phyloP scores from a whole-genome alignment of 73 alveolate genomes.

The Paramecium bursaria region DNA sequence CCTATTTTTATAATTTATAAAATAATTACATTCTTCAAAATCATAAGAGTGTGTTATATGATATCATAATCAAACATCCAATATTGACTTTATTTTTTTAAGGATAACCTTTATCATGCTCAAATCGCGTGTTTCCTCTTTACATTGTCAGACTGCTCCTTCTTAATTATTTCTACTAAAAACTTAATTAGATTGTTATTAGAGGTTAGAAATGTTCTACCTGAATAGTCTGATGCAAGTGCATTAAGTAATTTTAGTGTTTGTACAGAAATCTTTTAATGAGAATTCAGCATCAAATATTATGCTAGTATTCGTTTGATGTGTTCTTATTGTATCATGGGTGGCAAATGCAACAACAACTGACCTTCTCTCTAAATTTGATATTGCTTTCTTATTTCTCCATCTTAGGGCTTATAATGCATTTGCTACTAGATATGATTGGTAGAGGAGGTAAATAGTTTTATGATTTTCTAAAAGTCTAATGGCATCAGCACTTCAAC shows the following conservation, averaged over 20 bases:
- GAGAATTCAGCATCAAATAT: constrained; percentile 34
- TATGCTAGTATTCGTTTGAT: constrained; percentile 51
- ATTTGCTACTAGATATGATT: constrained; percentile 78
- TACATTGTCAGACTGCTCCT: constrained; percentile 89
- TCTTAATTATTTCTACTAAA: constrained; percentile 84
- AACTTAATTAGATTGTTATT: constrained; percentile 88
- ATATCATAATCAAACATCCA: constrained; percentile 94
- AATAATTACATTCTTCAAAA: constrained; percentile 70
- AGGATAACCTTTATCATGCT: constrained; percentile 92
- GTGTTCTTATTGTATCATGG: constrained; percentile 81
- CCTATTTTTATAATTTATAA: constrained; percentile 48
- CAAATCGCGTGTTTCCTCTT: constrained; percentile 94
- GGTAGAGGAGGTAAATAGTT: constrained; percentile 65
- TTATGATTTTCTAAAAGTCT: constrained; percentile 75
- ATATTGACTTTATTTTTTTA: constrained; percentile 91
- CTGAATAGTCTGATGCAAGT: constrained; percentile 91
- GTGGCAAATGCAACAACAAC: constrained; percentile 76
- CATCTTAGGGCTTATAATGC: constrained; percentile 87
- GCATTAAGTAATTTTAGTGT: constrained; percentile 93
- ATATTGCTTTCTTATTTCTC: constrained; percentile 86
- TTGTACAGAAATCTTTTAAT: constrained; percentile 60
- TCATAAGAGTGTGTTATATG: constrained; percentile 91
- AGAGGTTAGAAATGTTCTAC: constrained; percentile 91
- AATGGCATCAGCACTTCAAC: constrained; percentile 65
- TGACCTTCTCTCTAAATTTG: constrained; percentile 78